A percentile compares a stretch with the other conserved stretches of the same genome.
phyloP scores from a whole-genome alignment of 306 rosid species.

The Cucurbita moschata region DNA sequence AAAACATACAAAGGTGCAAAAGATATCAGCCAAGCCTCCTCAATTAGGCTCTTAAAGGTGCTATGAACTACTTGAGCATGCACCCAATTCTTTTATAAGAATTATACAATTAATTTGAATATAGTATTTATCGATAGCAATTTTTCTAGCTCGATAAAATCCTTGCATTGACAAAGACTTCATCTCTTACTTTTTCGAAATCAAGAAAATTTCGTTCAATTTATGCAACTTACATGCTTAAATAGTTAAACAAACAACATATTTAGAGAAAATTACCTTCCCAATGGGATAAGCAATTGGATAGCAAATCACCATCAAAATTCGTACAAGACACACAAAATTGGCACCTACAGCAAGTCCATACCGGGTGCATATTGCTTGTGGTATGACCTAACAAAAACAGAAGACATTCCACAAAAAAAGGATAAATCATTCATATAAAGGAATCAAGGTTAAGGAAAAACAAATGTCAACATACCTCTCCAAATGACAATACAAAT shows the following conservation, averaged over 20 bases:
- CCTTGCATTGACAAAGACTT: background rate
- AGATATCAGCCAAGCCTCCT: background rate
- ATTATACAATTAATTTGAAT: background rate
- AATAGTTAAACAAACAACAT: background rate
- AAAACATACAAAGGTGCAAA: background rate
- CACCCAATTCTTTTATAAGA: background rate
- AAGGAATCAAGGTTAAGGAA: background rate
- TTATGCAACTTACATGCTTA: background rate
- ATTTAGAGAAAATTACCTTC: conserved; percentile 39
- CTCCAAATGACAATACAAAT: conserved; percentile 73
- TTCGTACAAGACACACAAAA: conserved; percentile 61
- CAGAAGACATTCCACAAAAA: background rate
- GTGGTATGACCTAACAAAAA: conserved; percentile 73
- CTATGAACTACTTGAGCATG: background rate
- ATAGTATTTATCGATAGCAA: background rate
- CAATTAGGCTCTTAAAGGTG: background rate
- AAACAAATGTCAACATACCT: conserved; percentile 27
- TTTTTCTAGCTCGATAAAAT: background rate
- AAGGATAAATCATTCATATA: background rate
- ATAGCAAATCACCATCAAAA: conserved; percentile 73
- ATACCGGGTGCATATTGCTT: conserved; percentile 85
- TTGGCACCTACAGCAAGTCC: conserved; percentile 93
- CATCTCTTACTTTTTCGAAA: background rate
- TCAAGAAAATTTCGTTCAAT: background rate
- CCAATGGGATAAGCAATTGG: conserved; percentile 92